Evolutionary conservation across 345 rosid species (phyloP), one percentile per base, ranked within the genome.

Genomic region (Populus euphratica): DNA sequence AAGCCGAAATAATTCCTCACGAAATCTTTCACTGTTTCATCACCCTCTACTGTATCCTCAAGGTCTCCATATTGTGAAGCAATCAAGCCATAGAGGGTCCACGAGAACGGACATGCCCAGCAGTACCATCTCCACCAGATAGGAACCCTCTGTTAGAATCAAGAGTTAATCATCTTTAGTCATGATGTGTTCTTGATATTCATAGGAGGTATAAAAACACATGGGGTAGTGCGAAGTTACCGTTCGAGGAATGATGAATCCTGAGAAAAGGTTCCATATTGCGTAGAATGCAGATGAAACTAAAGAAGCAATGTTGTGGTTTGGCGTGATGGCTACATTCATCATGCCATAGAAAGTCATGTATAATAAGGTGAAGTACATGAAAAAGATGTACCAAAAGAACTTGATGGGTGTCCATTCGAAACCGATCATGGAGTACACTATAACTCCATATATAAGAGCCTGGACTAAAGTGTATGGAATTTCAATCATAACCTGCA

Each of bases 111-210:
- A 72, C 87, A 85, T 7, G 62, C 23, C 92, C 94, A 89, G 70
- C 73, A 89, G 80, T 88, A 88, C 92, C 94, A 91, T 83, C 90
- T 89, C 92, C 92, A 91, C 94, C 94, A 89, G 21, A 85, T 39
- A 3, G 92, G 92, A 47, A 88, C 77, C 81, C 90, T 87, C 92
- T 91, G 89, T 73, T 61, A 74, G 29, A 74, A 20, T 17, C 10
- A 52, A 41, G 72, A 12, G 39, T 73, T 63, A 73, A 47, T 74
- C 5, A 3, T 2, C 41, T 65, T 49, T 47, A 70, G 76, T 29
- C 33, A 11, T 56, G 38, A 5, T 8, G 25, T 73, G 31, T 8
- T 25, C 13, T 21, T n/a, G 64, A 35, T 61, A 14, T 10, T 4
- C 8, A 76, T 0, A 21, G 18, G 56, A 7, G 6, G 20, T 8